phyloP scores from a whole-genome alignment of 2,329 filamentous ascomycete species.

The Trichoderma pleuroti region DNA sequence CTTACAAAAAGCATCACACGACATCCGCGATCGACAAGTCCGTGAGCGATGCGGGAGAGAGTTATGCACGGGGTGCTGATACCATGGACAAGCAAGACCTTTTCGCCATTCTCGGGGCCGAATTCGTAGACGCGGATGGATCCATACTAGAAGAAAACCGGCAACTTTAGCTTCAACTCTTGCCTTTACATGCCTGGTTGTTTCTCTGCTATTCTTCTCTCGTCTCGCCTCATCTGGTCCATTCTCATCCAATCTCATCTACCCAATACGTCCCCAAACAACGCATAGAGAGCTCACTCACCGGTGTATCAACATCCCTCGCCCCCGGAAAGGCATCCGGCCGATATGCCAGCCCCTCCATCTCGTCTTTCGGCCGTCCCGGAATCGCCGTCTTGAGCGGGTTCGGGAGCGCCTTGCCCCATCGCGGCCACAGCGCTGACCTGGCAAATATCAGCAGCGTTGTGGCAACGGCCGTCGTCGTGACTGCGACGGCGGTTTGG shows the following conservation, averaged over 20 bases:
- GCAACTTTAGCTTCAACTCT: conserved; percentile 12
- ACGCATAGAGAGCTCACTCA: conserved; percentile 31
- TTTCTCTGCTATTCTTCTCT: background rate
- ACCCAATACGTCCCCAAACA: background rate
- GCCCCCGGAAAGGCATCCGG: conserved; percentile 68
- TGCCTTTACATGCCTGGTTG: background rate
- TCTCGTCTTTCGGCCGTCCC: conserved; percentile 34
- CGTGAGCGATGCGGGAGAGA: conserved; percentile 62
- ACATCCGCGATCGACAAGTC: conserved; percentile 65
- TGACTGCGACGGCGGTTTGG: conserved; percentile 32
- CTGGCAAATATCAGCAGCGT: conserved; percentile 36
- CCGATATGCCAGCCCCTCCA: conserved; percentile 51
- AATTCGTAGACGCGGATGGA: conserved; percentile 78
- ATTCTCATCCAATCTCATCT: background rate
- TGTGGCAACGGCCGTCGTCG: conserved; percentile 40
- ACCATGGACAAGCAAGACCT: conserved; percentile 75
- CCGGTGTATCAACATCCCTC: conserved; percentile 67
- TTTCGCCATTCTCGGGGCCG: conserved; percentile 68
- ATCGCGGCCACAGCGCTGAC: conserved; percentile 39
- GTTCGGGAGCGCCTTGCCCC: conserved; percentile 40
- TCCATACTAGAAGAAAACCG: conserved; percentile 52
- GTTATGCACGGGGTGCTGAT: conserved; percentile 80
- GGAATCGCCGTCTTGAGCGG: conserved; percentile 43
- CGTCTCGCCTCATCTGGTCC: background rate
- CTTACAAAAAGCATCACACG: conserved; percentile 74